Evolutionary conservation across 768 basidiomycete species (phyloP), one percentile per base, ranked within the genome.

Genomic region (Termitomyces sp.): DNA sequence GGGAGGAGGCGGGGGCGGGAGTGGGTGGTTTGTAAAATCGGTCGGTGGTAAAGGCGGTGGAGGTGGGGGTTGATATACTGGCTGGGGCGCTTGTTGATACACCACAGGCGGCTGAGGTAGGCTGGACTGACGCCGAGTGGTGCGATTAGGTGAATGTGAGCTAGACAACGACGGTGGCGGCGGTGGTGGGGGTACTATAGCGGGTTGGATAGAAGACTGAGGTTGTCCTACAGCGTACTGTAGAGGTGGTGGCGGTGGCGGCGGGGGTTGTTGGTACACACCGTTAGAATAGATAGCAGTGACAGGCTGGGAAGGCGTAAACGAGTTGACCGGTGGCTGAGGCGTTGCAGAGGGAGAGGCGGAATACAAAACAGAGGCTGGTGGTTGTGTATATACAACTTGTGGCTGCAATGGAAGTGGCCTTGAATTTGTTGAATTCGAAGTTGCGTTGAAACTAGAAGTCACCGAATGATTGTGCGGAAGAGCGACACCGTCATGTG

Each of bases 31-130:
- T 42, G 70, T 66, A 32, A 64, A 59, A 49, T 73, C 69, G 36
- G 66, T 60, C n/a, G 67, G 67, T 7, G 70, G 65, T 33, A 76
- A 73, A 24, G 82, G 80, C n/a, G 76, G 75, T 59, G 79, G 78
- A 5, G 72, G 71, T 20, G 73, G 72, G 50, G 69, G 68, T 36
- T 73, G 74, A 55, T 70, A 71, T 53, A 67, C 69, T 50, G 64
- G 60, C 35, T 68, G 67, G 45, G 55, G 60, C 9, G 67, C 61
- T 55, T 78, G 74, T 52, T 78, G 77, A 58, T 80, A 80, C 57
- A 73, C 74, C 24, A 75, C 64, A 13, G 80, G 84, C 28, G 80
- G 83, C 36, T 79, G 79, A 55, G 84, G 85, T 22, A 88, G 74
- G 65, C 80, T 79, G 8, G 81, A 76, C 40, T 78, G 79, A 52